These are phyloP conservation scores for Trichoderma brevicompactum DNA, from an alignment of 2,329 filamentous ascomycete species.

Conservation along the genomic window DNA sequence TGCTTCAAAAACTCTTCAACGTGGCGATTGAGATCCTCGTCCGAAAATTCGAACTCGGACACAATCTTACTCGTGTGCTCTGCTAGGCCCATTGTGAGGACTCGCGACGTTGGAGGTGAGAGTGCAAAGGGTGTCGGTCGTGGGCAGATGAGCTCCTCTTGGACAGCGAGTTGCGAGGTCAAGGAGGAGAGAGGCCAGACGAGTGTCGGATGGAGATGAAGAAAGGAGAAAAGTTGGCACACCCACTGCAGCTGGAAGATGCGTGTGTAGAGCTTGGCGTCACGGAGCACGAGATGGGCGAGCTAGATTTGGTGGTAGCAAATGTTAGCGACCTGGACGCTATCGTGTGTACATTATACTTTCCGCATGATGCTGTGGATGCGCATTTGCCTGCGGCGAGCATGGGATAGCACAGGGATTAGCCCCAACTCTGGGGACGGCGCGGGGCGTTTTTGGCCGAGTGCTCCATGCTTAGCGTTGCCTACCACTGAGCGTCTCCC, in stretches of 20 bases:
- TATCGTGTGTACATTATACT: constrained; percentile 27
- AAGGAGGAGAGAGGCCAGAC: constrained; percentile 36
- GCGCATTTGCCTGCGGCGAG: constrained; percentile 1
- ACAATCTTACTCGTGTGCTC: constrained; percentile 80
- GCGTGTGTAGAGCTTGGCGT: constrained; percentile 50
- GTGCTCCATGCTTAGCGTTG: constrained; percentile 29
- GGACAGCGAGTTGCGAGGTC: constrained; percentile 41
- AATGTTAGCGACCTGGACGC: constrained; percentile 18
- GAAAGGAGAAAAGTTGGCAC: constrained; percentile 32
- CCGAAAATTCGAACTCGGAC: constrained; percentile 81
- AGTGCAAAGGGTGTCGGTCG: constrained; percentile 60
- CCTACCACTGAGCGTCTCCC: constrained; percentile 21
- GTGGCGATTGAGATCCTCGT: constrained; percentile 76
- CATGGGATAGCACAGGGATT: constrained; percentile 29
- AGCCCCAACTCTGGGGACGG: constrained; percentile 28
- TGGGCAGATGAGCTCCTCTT: constrained; percentile 56
- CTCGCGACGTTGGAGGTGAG: constrained; percentile 57
- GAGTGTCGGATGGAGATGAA: constrained; percentile 40
- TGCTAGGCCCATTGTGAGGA: constrained; percentile 63
- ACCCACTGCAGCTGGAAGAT: constrained; percentile 35
- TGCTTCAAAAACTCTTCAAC: constrained; percentile 85
- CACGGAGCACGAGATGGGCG: constrained; percentile 57
- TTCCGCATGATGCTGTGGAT: constrained; percentile 23
- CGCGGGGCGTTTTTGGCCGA: constrained; percentile 31
- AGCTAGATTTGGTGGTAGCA: constrained; percentile 44